Percentiles rank a stretch among this genome's conserved stretches.
Evolutionary conservation across 345 rosid genomes (phyloP).

Genomic region (Sisymbrium irio): DNA sequence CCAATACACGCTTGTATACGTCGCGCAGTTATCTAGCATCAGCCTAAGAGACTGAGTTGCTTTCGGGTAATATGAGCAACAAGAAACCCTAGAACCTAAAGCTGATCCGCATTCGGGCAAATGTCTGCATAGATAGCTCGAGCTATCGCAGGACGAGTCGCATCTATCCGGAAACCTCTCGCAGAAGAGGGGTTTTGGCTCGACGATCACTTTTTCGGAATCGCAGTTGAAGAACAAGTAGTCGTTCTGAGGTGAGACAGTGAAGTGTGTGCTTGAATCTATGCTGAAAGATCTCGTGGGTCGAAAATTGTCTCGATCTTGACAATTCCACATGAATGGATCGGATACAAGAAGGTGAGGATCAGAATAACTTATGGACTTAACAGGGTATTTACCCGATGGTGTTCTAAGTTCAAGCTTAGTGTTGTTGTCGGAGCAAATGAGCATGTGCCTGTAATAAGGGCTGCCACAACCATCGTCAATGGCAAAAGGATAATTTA

Average conservation of each 20-base stretch:
- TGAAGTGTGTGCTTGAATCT: conserved; percentile 75
- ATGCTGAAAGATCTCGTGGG: conserved; percentile 81
- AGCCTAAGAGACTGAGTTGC: conserved; percentile 80
- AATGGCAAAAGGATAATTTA: conserved; percentile 70
- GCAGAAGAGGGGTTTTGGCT: conserved; percentile 83
- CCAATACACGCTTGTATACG: conserved; percentile 86
- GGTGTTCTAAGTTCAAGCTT: conserved; percentile 77
- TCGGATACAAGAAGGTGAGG: conserved; percentile 73
- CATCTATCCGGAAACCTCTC: conserved; percentile 85
- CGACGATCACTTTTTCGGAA: conserved; percentile 56
- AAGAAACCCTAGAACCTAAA: conserved; percentile 48
- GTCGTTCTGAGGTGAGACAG: conserved; percentile 80
- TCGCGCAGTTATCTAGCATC: conserved; percentile 78
- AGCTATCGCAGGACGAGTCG: conserved; percentile 84
- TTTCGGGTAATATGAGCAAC: conserved; percentile 82
- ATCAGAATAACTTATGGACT: conserved; percentile 69
- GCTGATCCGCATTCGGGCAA: conserved; percentile 67
- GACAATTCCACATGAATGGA: conserved; percentile 88
- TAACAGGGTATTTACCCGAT: conserved; percentile 71
- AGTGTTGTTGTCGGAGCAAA: conserved; percentile 53
- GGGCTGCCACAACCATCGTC: conserved; percentile 94
- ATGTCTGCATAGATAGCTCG: conserved; percentile 86
- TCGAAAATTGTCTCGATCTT: conserved; percentile 62
- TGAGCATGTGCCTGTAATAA: conserved; percentile 74
- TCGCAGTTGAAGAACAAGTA: conserved; percentile 92